A percentile compares a stretch with the other conserved stretches of the same genome.
Evolutionary conservation across 257 asterid genomes (phyloP).

Genomic region (Thymus mandschuricus): DNA sequence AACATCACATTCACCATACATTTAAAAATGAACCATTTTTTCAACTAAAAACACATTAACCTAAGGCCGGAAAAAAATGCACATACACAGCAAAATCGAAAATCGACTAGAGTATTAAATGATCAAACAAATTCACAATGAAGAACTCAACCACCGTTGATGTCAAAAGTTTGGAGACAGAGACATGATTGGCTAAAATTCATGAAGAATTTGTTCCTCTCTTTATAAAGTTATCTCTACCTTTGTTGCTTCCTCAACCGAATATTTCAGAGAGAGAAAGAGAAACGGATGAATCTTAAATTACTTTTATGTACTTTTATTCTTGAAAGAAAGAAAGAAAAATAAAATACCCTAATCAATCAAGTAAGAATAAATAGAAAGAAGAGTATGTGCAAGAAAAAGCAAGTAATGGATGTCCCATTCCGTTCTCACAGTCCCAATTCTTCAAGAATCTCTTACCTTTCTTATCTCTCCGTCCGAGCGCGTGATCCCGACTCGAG

Average conservation of each 20-base stretch:
- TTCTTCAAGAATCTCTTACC: constrained; percentile 40
- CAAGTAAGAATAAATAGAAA: too few species aligned
- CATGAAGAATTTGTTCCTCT: constrained; percentile 33
- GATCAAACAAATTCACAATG: too few species aligned
- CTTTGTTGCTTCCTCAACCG: not conserved
- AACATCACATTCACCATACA: too few species aligned
- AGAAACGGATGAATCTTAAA: not conserved
- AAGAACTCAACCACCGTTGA: not conserved
- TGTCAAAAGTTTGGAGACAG: constrained; percentile 7
- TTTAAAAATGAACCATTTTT: too few species aligned
- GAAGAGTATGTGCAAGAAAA: too few species aligned
- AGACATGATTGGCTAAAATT: constrained; percentile 29
- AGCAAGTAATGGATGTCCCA: too few species aligned
- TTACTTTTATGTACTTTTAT: not conserved
- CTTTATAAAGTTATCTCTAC: not conserved
- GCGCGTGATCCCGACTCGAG: not conserved
- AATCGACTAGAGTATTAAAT: too few species aligned
- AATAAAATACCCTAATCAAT: too few species aligned
- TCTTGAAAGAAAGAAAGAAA: too few species aligned
- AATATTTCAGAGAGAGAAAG: not conserved
- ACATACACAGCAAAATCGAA: too few species aligned
- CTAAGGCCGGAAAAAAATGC: too few species aligned
- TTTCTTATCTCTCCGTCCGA: not conserved
- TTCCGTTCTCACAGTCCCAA: not conserved
- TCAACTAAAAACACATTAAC: too few species aligned